Evolutionary conservation across 2,329 filamentous ascomycete genomes (phyloP), one percentile per base, ranked within the genome.

Genomic region (Eurotiales sp.): DNA sequence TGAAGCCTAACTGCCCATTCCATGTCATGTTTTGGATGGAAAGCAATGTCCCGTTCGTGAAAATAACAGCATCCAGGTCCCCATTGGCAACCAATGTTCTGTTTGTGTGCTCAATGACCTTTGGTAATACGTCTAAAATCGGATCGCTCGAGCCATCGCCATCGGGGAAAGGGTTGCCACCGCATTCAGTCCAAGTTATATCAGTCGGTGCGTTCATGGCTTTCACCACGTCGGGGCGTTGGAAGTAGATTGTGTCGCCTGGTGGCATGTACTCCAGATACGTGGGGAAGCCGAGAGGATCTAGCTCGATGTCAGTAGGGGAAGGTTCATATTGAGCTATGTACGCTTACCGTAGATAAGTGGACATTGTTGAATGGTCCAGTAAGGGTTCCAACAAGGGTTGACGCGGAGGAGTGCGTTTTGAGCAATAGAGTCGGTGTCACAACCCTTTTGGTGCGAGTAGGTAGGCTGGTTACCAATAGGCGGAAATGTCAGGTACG

Each of bases 21-120:
- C 84, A 92, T 0, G 86, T 90, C 83, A 91, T 88, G 72, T 90
- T 90, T 63, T 92, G 87, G 53, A 91, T 84, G 1, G 79, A 78
- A 3, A 89, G 73, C 1, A 91, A 74, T 0, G 86, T 86, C 14
- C 87, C 87, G 64, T 87, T 86, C 60, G 77, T 73, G 19, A 85
- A 73, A 7, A 89, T 75, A 53, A 87, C 77, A 62, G 78, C 87
- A 68, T 90, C 88, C 10, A 86, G 77, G 42, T 79, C 72, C 8
- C 87, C 88, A 61, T 91, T 86, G 2, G 77, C 85, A 61, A 93
- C 83, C 59, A 93, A 77, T 7, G 88, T 87, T 55, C 85, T 84
- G 41, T 85, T 77, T 1, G 86, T 87, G 25, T 76, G 74, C 60
- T 69, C 66, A 8, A 69, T 69, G 2, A 69, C 65, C 55, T 67